phyloP scores from a whole-genome alignment of 257 asterid genomes.

The Lycium barbarum region DNA sequence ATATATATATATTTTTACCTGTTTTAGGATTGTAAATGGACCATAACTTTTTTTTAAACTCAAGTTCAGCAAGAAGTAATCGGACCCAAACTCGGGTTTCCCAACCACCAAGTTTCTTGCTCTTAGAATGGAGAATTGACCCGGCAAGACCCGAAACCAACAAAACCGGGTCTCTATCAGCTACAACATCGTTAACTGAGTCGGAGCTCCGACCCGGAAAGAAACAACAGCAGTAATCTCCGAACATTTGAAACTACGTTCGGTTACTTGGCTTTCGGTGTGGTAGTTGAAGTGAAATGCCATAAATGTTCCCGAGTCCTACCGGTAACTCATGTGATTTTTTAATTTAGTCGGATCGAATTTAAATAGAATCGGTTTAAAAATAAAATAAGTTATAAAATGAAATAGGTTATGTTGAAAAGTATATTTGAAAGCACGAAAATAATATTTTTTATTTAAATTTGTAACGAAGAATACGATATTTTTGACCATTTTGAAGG shows the following conservation, averaged over 20 bases:
- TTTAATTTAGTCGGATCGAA: too few relatives aligned
- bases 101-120: conserved; percentile 56
- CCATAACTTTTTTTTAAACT: conserved; percentile 83
- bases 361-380: too few relatives aligned
- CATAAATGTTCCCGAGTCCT: neutral
- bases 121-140: conserved; percentile 79
- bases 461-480: too few relatives aligned
- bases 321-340: too few relatives aligned
- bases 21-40: conserved; percentile 76
- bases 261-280: conserved; percentile 5
- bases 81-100: conserved; percentile 93
- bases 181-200: conserved; percentile 36
- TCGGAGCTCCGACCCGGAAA: conserved; percentile 40
- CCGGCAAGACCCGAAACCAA: conserved; percentile 80
- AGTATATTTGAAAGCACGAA: too few relatives aligned
- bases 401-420: too few relatives aligned
- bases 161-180: conserved; percentile 83
- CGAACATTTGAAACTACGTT: neutral
- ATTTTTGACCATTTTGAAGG: neutral
- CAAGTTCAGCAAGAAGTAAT: conserved; percentile 72
- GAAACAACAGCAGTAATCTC: conserved; percentile 53
- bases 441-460: too few relatives aligned
- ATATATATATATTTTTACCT: too few relatives aligned
- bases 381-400: too few relatives aligned
- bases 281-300: neutral